Conservation (phyloP, 768 basidiomycete species). For the Cystofilobasidium bisporidii region DNA sequence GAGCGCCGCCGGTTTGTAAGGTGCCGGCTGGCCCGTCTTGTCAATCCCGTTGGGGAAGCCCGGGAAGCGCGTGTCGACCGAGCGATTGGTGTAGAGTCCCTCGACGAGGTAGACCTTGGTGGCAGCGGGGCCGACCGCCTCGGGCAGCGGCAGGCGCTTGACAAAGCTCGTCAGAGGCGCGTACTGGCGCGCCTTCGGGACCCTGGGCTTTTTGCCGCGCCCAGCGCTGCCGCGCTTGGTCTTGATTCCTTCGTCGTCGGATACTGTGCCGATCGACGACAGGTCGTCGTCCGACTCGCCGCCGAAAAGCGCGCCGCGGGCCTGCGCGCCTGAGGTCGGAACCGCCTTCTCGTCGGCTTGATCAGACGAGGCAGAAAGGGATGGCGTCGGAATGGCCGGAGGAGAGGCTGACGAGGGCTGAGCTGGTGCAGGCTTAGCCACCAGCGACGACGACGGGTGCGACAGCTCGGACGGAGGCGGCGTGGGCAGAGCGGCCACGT, state of each 20-base stretch:
- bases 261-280: not conserved
- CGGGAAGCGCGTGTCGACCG: not conserved
- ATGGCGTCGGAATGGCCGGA: not conserved
- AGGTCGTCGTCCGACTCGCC: not conserved
- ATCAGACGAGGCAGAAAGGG: not conserved
- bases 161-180: not conserved
- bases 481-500: not conserved
- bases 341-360: not conserved
- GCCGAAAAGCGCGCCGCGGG: too few relatives aligned
- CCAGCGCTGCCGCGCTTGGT: not conserved
- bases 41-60: not conserved
- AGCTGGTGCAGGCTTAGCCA: too few relatives aligned
- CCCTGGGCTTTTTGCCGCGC: not conserved
- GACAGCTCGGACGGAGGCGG: not conserved
- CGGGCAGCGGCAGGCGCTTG: not conserved
- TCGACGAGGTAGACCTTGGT: constrained; percentile 6
- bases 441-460: too few relatives aligned
- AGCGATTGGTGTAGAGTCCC: constrained; percentile 4
- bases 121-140: constrained; percentile 5
- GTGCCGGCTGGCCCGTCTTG: not conserved
- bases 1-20: not conserved
- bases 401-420: not conserved
- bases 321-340: too few relatives aligned
- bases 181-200: not conserved
- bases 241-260: not conserved